Evolutionary conservation across 2,329 filamentous ascomycete species (phyloP).

Genomic region (Lachnellula suecica): DNA sequence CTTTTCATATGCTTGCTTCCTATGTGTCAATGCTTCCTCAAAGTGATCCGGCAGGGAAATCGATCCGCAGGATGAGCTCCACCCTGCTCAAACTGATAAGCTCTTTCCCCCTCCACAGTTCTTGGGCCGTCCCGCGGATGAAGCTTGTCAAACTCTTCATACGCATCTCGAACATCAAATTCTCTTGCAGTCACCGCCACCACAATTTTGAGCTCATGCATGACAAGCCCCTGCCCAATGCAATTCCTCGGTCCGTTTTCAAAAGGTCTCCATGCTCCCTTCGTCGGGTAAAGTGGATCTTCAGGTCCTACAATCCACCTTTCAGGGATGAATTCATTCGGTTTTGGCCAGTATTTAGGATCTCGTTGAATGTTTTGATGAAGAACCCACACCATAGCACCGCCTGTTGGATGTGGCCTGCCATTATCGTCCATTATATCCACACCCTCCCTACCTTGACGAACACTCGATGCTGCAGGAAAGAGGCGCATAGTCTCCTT

Average conservation of each 20-base stretch:
- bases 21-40: not conserved
- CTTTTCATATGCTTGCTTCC: too few relatives aligned
- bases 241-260: constrained; percentile 55
- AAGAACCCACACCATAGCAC: constrained; percentile 14
- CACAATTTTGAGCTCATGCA: constrained; percentile 47
- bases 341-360: constrained; percentile 41
- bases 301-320: constrained; percentile 41
- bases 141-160: constrained; percentile 19
- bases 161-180: constrained; percentile 22
- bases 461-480: constrained; percentile 15
- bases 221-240: constrained; percentile 53
- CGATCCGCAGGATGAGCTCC: constrained; percentile 22
- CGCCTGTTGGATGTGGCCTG: constrained; percentile 15
- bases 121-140: constrained; percentile 12
- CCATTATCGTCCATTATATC: constrained; percentile 16
- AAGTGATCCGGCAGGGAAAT: constrained; percentile 36
- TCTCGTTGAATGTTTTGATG: constrained; percentile 35
- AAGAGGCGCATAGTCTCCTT: constrained; percentile 22
- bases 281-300: constrained; percentile 34
- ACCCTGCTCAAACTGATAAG: constrained; percentile 18
- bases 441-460: constrained; percentile 12
- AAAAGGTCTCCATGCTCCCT: constrained; percentile 54
- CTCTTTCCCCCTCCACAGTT: constrained; percentile 18
- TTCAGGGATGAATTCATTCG: constrained; percentile 47
- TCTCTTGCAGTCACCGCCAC: constrained; percentile 44